These are phyloP conservation scores for Cornus controversa DNA, from an alignment of 148 eudicot genomes.

Conservation along the genomic window DNA sequence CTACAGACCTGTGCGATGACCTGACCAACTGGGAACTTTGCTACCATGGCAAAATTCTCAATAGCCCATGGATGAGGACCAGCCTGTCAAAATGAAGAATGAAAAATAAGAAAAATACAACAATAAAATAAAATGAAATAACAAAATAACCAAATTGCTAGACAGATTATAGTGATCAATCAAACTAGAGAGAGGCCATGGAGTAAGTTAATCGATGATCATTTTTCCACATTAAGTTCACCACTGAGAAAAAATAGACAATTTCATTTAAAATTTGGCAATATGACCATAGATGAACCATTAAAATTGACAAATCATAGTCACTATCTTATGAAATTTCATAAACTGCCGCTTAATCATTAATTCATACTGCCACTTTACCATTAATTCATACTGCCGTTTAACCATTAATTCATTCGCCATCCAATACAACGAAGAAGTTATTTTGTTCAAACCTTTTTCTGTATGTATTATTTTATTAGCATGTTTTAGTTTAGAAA, in stretches of 20 bases:
- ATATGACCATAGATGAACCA: neutral
- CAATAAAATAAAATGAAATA: neutral
- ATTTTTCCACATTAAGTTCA: conserved; percentile 4
- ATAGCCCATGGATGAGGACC: conserved; percentile 94
- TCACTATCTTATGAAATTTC: too few relatives aligned
- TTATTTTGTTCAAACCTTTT: too few relatives aligned
- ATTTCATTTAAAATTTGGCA: too few relatives aligned
- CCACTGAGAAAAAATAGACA: neutral
- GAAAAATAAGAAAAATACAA: neutral
- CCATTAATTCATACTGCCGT: too few relatives aligned
- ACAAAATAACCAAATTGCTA: neutral
- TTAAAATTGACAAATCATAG: too few relatives aligned
- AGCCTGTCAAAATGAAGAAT: conserved; percentile 49
- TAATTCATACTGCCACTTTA: too few relatives aligned
- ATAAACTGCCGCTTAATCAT: too few relatives aligned
- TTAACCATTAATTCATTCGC: too few relatives aligned
- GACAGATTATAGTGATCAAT: conserved; percentile 1
- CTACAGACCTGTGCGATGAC: conserved; percentile 69
- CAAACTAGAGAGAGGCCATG: neutral
- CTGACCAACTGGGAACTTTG: conserved; percentile 88
- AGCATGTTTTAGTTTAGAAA: too few relatives aligned
- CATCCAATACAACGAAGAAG: too few relatives aligned
- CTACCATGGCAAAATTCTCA: conserved; percentile 77
- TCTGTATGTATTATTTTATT: too few relatives aligned
- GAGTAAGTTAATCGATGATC: neutral